These are phyloP conservation scores for Pythium angustatum DNA, from an alignment of 352 stramenopile genomes.

Conservation along the genomic window DNA sequence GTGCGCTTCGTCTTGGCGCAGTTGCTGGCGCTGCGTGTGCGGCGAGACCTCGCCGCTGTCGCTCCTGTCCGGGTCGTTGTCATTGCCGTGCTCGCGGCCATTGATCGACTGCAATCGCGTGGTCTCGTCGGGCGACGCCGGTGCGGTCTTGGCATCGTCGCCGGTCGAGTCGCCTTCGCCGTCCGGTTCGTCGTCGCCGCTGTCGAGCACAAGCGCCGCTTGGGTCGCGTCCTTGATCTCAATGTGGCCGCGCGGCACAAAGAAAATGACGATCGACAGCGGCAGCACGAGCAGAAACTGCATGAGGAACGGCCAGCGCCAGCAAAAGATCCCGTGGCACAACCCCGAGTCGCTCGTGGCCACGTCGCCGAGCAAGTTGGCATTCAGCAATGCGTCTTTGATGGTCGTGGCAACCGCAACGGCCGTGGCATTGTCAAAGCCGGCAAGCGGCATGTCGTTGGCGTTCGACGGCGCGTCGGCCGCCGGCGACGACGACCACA, in stretches of 20 bases:
- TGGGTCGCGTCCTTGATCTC: constrained; percentile 49
- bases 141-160: constrained; percentile 22
- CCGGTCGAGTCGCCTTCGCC: constrained; percentile 36
- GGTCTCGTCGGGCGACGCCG: constrained; percentile 11
- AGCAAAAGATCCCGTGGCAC: constrained; percentile 83
- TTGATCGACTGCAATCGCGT: constrained; percentile 17
- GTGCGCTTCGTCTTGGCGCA: constrained; percentile 33
- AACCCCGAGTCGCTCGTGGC: constrained; percentile 38
- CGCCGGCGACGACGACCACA: constrained; percentile 44
- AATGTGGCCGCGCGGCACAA: constrained; percentile 75
- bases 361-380: constrained; percentile 42
- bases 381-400: constrained; percentile 18
- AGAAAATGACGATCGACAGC: constrained; percentile 77
- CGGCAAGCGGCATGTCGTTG: constrained; percentile 22
- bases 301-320: constrained; percentile 84
- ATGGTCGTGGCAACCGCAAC: constrained; percentile 21
- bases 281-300: constrained; percentile 75
- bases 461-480: constrained; percentile 21
- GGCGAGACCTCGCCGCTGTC: background rate
- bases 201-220: constrained; percentile 69
- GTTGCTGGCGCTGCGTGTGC: constrained; percentile 19
- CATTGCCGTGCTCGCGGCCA: too few species aligned
- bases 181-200: constrained; percentile 21
- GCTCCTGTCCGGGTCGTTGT: background rate
- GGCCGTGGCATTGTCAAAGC: constrained; percentile 25